Evolutionary conservation across 768 basidiomycete species (phyloP).

Genomic region (Tulasnella sp.): DNA sequence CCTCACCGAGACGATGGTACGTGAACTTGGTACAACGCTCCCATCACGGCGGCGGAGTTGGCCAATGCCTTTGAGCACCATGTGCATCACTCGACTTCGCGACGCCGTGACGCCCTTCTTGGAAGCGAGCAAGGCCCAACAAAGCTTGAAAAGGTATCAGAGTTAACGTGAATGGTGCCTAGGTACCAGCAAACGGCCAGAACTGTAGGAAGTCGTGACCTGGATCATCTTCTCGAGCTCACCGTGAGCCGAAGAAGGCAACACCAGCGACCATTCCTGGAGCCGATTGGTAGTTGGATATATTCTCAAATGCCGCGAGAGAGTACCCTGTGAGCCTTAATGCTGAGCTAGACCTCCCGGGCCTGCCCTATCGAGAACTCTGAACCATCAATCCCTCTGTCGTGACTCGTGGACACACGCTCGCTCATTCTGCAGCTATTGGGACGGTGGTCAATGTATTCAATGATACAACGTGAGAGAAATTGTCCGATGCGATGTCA

Average conservation of each 20-base stretch:
- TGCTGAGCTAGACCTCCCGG: neutral
- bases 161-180: neutral
- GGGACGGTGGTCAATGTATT: neutral
- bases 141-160: neutral
- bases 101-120: neutral
- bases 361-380: neutral
- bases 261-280: neutral
- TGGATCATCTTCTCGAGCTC: neutral
- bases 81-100: neutral
- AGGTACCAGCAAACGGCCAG: too few relatives aligned
- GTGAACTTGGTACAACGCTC: neutral
- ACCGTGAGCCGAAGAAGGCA: neutral
- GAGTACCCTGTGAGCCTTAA: neutral
- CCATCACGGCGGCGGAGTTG: neutral
- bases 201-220: too few relatives aligned
- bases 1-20: neutral
- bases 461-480: slow-evolving; percentile 7
- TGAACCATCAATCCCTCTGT: neutral
- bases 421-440: neutral
- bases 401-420: neutral
- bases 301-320: neutral
- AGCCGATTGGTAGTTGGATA: neutral
- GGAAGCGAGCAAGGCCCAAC: neutral
- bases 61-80: neutral
- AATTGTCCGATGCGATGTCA: neutral